Percentiles rank a stretch among this genome's conserved stretches.
These are phyloP conservation scores for Carpinus viminea DNA, from an alignment of 306 rosid genomes.

Conservation along the genomic window DNA sequence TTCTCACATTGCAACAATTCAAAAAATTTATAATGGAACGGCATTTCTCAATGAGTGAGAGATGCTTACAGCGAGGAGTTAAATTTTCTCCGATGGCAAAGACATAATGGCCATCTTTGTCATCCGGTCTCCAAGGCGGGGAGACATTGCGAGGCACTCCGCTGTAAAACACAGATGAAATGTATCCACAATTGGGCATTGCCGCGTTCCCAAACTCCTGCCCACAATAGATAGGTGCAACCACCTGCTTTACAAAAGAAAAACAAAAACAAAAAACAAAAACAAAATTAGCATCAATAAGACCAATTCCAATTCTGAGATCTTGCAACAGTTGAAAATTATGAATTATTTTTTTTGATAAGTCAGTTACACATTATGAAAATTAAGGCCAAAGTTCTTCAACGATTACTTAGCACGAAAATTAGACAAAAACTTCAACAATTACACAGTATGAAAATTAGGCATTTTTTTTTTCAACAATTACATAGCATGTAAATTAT, in stretches of 20 bases:
- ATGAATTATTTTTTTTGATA: too few relatives aligned
- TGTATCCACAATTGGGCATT: slow-evolving; percentile 46
- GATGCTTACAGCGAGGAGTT: slow-evolving; percentile 62
- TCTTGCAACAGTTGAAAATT: not conserved
- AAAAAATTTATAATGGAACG: not conserved
- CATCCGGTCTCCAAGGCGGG: slow-evolving; percentile 84
- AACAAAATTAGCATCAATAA: not conserved
- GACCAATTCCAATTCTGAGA: not conserved
- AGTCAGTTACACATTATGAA: too few relatives aligned
- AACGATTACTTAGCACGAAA: too few relatives aligned
- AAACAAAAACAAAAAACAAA: not conserved
- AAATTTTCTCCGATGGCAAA: slow-evolving; percentile 64
- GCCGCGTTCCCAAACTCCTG: slow-evolving; percentile 64
- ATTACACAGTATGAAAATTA: not conserved
- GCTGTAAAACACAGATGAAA: slow-evolving; percentile 58
- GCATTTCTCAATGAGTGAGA: not conserved
- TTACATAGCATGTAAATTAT: not conserved
- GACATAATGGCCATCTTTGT: slow-evolving; percentile 75
- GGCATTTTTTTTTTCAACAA: not conserved
- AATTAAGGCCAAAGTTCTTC: too few relatives aligned
- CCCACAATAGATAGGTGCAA: slow-evolving; percentile 53
- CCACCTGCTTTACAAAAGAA: slow-evolving; percentile 37
- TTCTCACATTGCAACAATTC: not conserved
- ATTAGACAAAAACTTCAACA: not conserved
- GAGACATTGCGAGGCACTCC: slow-evolving; percentile 61